These are phyloP conservation scores for Spongiforma sp. DNA, from an alignment of 1,284 basidiomycete genomes.

Conservation along the genomic window DNA sequence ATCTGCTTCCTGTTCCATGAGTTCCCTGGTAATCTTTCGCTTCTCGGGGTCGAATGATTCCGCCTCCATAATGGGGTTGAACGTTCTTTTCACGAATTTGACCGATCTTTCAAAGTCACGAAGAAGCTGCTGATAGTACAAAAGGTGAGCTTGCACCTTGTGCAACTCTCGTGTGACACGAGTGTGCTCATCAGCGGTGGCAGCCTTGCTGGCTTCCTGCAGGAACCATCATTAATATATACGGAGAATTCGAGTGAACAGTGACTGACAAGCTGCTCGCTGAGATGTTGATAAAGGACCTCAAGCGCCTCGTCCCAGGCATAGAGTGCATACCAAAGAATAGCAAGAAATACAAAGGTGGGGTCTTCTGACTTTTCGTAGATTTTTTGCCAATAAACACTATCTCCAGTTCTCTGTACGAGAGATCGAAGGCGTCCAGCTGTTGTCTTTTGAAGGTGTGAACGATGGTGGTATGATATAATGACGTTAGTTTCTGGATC, in stretches of 20 bases:
- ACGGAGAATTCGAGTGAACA: neutral
- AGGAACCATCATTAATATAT: slow-evolving; percentile 3
- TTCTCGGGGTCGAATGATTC: slow-evolving; percentile 21
- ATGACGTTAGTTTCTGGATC: slow-evolving; percentile 37
- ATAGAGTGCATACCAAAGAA: slow-evolving; percentile 62
- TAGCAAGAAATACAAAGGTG: slow-evolving; percentile 55
- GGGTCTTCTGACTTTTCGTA: slow-evolving; percentile 52
- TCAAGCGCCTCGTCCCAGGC: slow-evolving; percentile 64
- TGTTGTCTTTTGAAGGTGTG: slow-evolving; percentile 36
- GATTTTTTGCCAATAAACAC: slow-evolving; percentile 61
- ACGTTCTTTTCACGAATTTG: slow-evolving; percentile 51
- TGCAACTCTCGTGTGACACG: slow-evolving; percentile 55
- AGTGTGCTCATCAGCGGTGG: slow-evolving; percentile 37
- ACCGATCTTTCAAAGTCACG: slow-evolving; percentile 58
- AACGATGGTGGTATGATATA: slow-evolving; percentile 47
- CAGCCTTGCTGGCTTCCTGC: slow-evolving; percentile 48
- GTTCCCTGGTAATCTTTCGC: slow-evolving; percentile 21
- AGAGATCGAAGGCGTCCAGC: slow-evolving; percentile 41
- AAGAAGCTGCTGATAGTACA: slow-evolving; percentile 57
- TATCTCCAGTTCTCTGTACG: slow-evolving; percentile 42
- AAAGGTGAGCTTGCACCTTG: slow-evolving; percentile 55
- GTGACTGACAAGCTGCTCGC: slow-evolving; percentile 42
- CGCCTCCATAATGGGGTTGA: slow-evolving; percentile 47
- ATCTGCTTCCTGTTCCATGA: slow-evolving; percentile 49
- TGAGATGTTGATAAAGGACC: slow-evolving; percentile 52